Evolutionary conservation across 2,329 filamentous ascomycete genomes (phyloP).

Genomic region (Aspergillus sp.): DNA sequence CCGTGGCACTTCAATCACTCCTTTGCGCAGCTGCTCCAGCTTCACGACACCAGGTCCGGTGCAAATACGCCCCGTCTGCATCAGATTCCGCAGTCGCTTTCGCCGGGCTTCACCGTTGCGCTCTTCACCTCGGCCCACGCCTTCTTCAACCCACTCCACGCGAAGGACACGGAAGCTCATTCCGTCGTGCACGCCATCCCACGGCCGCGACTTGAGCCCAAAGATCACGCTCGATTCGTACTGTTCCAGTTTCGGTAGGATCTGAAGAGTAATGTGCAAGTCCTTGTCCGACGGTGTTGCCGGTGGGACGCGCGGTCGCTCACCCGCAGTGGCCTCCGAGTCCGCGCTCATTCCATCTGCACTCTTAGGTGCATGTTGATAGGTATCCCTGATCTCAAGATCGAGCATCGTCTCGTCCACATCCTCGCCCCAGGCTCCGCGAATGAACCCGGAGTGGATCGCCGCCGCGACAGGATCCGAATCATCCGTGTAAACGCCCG

Average conservation of each 20-base stretch:
- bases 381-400: slow-evolving; percentile 45
- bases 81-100: slow-evolving; percentile 43
- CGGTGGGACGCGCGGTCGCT: slow-evolving; percentile 32
- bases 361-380: slow-evolving; percentile 38
- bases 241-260: slow-evolving; percentile 72
- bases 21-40: slow-evolving; percentile 28
- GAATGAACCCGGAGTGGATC: slow-evolving; percentile 89
- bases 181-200: slow-evolving; percentile 73
- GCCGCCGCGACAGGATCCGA: slow-evolving; percentile 89
- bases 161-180: slow-evolving; percentile 81
- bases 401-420: slow-evolving; percentile 66
- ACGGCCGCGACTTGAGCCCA: slow-evolving; percentile 77
- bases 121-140: slow-evolving; percentile 44
- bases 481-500: slow-evolving; percentile 92
- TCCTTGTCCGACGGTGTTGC: slow-evolving; percentile 65
- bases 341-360: slow-evolving; percentile 26
- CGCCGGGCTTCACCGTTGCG: slow-evolving; percentile 44
- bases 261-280: slow-evolving; percentile 78
- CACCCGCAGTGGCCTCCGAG: slow-evolving; percentile 14
- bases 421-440: slow-evolving; percentile 78
- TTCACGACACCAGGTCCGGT: slow-evolving; percentile 34
- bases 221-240: slow-evolving; percentile 73
- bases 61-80: slow-evolving; percentile 39
- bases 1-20: slow-evolving; percentile 25
- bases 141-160: slow-evolving; percentile 80